phyloP scores from a whole-genome alignment of 805 yeast genomes.

The Wickerhamiella azyma region DNA sequence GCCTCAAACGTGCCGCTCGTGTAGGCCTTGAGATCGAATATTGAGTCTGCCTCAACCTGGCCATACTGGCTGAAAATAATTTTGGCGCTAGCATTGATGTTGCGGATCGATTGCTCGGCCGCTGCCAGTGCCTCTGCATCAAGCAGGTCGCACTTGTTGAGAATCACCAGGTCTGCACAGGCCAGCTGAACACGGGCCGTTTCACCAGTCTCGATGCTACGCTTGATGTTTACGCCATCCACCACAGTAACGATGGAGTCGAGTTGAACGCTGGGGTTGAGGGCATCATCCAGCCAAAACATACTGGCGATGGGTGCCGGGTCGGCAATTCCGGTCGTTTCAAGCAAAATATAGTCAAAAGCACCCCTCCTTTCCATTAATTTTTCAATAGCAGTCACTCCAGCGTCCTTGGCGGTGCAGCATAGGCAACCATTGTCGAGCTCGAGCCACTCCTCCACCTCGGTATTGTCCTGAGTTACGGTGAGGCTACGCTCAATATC shows the following conservation, averaged over 20 bases:
- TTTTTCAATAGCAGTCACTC: slow-evolving; percentile 86
- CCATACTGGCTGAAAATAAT: slow-evolving; percentile 58
- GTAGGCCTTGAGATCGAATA: slow-evolving; percentile 71
- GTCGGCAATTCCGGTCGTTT: slow-evolving; percentile 93
- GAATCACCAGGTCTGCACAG: slow-evolving; percentile 65
- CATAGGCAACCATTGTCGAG: slow-evolving; percentile 94
- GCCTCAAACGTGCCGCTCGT: background rate
- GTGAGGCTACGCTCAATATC: slow-evolving; percentile 81
- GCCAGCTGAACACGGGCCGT: slow-evolving; percentile 87
- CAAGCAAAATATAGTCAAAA: slow-evolving; percentile 83
- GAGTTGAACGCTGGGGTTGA: slow-evolving; percentile 68
- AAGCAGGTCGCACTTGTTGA: slow-evolving; percentile 64
- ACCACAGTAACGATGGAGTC: slow-evolving; percentile 87
- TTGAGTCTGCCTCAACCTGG: slow-evolving; percentile 48
- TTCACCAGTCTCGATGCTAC: slow-evolving; percentile 48
- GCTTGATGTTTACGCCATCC: slow-evolving; percentile 47
- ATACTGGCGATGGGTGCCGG: slow-evolving; percentile 94
- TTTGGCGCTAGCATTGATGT: slow-evolving; percentile 59
- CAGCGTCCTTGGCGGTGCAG: slow-evolving; percentile 90
- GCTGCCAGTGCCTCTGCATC: slow-evolving; percentile 19
- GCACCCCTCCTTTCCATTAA: slow-evolving; percentile 56
- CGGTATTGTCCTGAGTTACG: slow-evolving; percentile 34
- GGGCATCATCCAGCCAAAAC: slow-evolving; percentile 95
- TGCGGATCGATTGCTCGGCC: slow-evolving; percentile 30
- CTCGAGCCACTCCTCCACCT: slow-evolving; percentile 89